These are phyloP conservation scores for Globisporangium iwayamae DNA, from an alignment of 352 stramenopile species.

Conservation along the genomic window DNA sequence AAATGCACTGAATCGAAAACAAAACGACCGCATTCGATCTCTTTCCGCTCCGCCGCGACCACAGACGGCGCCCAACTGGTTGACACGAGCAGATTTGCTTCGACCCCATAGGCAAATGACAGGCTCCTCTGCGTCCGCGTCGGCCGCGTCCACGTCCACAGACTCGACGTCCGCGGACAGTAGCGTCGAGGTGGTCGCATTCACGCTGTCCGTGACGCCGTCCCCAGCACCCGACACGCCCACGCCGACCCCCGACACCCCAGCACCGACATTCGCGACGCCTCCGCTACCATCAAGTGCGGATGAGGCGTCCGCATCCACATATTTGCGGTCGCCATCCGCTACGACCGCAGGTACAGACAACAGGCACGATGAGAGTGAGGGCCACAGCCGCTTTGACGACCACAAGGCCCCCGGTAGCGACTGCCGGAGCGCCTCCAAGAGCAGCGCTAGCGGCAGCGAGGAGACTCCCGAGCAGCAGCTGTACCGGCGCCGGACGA, in stretches of 20 bases:
- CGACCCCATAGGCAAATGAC: conserved; percentile 1
- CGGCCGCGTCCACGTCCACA: conserved; percentile 5
- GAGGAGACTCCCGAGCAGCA: conserved; percentile 13
- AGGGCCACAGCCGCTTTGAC: not conserved
- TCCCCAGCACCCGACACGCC: not conserved
- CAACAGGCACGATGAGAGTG: not conserved
- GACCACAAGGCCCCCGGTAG: not conserved
- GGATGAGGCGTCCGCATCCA: conserved; percentile 1
- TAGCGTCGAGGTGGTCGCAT: conserved; percentile 25
- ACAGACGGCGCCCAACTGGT: not conserved
- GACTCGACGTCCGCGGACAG: conserved; percentile 15
- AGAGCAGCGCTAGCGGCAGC: conserved; percentile 8
- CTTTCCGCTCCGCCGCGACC: not conserved
- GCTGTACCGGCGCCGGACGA: conserved; percentile 25
- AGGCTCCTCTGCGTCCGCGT: conserved; percentile 20
- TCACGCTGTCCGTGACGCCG: conserved; percentile 9
- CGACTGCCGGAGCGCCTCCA: conserved; percentile 10
- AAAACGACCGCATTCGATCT: not conserved
- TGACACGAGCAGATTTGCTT: not conserved
- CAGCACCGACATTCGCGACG: not conserved
- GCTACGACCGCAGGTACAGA: not conserved
- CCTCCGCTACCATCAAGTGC: not conserved
- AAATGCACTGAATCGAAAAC: not conserved
- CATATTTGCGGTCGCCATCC: not conserved
- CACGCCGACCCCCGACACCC: not conserved